Evolutionary conservation across 306 rosid species (phyloP).

Genomic region (Quillaja saponaria): DNA sequence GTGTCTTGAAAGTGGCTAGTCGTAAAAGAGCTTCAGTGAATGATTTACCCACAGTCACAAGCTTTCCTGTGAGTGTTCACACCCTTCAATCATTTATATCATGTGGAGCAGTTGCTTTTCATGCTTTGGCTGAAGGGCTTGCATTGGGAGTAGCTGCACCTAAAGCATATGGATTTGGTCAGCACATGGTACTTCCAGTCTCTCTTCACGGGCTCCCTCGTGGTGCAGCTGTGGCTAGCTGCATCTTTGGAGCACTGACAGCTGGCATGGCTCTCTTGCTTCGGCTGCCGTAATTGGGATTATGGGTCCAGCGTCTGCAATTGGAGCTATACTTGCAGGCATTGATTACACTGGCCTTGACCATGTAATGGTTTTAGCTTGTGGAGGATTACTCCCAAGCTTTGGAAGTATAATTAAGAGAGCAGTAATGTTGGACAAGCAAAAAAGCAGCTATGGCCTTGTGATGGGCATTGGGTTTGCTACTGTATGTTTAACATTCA

Average conservation of each 20-base stretch:
- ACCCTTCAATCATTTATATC: slow-evolving; percentile 93
- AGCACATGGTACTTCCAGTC: slow-evolving; percentile 96
- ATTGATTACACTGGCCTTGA: slow-evolving; percentile 93
- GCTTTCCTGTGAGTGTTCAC: slow-evolving; percentile 70
- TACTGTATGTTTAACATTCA: slow-evolving; percentile 76
- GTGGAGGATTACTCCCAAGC: slow-evolving; percentile 89
- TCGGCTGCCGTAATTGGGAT: slow-evolving; percentile 86
- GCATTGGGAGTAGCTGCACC: slow-evolving; percentile 99
- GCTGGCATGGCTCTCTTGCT: slow-evolving; percentile 92
- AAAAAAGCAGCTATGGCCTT: slow-evolving; percentile 72
- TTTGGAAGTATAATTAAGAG: slow-evolving; percentile 67
- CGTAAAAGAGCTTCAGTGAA: slow-evolving; percentile 58
- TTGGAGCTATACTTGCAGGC: slow-evolving; percentile 92
- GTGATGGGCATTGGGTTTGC: slow-evolving; percentile 67
- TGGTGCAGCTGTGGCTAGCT: slow-evolving; percentile 98
- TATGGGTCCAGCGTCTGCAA: slow-evolving; percentile 88
- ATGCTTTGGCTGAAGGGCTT: slow-evolving; percentile 96
- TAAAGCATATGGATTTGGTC: slow-evolving; percentile 93
- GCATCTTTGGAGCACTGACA: slow-evolving; percentile 92
- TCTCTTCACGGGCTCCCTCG: slow-evolving; percentile 96
- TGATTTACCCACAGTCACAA: slow-evolving; percentile 49
- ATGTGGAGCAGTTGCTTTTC: slow-evolving; percentile 86
- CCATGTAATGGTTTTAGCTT: slow-evolving; percentile 87
- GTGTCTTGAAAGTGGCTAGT: slow-evolving; percentile 58
- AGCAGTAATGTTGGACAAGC: slow-evolving; percentile 63